Conservation (phyloP, 1,139 yeast genomes). For the Geotrichum bryndzae region DNA sequence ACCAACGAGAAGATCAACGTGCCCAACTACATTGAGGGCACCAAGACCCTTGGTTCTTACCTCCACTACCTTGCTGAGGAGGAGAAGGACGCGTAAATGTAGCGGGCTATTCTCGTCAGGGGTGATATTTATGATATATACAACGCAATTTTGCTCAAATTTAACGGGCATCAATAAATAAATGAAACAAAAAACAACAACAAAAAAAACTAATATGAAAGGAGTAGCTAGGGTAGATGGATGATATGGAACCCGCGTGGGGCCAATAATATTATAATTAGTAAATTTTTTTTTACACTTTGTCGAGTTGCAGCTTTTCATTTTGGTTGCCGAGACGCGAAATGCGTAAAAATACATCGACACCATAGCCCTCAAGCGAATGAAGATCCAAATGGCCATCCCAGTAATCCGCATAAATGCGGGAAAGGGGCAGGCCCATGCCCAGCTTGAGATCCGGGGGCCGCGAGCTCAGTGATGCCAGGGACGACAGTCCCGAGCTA, state of each 20-base stretch:
- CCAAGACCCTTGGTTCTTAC: constrained; percentile 89
- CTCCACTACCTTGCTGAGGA: constrained; percentile 71
- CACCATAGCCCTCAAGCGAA: constrained; percentile 83
- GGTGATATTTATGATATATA: too few relatives aligned
- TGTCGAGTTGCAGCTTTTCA: constrained; percentile 62
- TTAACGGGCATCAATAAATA: too few relatives aligned
- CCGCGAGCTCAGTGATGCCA: constrained; percentile 55
- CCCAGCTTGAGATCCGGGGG: constrained; percentile 74
- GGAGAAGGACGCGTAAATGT: constrained; percentile 30
- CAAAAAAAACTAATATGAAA: too few relatives aligned
- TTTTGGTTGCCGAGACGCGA: constrained; percentile 70
- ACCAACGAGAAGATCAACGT: constrained; percentile 90
- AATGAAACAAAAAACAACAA: background rate
- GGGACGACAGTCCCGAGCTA: constrained; percentile 28
- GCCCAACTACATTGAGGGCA: constrained; percentile 85
- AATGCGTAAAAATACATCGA: constrained; percentile 75
- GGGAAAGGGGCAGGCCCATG: constrained; percentile 84
- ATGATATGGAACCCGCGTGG: too few relatives aligned
- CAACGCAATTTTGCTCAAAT: too few relatives aligned
- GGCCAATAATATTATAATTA: background rate
- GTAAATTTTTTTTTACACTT: constrained; percentile 43
- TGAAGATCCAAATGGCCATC: constrained; percentile 80
- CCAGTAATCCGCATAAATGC: constrained; percentile 93
- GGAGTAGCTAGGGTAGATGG: too few relatives aligned
- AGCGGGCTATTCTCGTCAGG: too few relatives aligned